Conservation (phyloP, 148 eudicot genomes). For the Gaultheria prostrata region DNA sequence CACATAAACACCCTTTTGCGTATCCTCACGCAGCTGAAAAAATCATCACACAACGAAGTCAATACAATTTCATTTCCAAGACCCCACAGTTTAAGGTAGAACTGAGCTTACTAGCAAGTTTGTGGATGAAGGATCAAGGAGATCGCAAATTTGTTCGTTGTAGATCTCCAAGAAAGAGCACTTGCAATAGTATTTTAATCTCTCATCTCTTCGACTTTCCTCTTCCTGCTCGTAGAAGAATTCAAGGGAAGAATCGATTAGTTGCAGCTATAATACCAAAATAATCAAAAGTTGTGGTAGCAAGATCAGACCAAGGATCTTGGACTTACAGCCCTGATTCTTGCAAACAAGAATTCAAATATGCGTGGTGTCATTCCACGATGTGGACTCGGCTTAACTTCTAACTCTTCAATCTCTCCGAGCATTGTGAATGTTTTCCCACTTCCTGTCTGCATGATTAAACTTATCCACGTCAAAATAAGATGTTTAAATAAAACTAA, state of each 20-base stretch:
- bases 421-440: conserved; percentile 98
- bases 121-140: conserved; percentile 91
- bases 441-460: conserved; percentile 79
- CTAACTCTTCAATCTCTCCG: conserved; percentile 83
- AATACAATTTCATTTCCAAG: not conserved
- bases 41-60: conserved; percentile 6
- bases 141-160: conserved; percentile 94
- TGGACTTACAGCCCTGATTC: conserved; percentile 79
- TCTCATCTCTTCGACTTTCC: conserved; percentile 92
- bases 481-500: not conserved
- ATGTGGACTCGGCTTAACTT: conserved; percentile 70
- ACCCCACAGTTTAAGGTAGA: not conserved
- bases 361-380: conserved; percentile 98
- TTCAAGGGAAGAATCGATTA: conserved; percentile 8
- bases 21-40: conserved; percentile 85
- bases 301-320: conserved; percentile 8
- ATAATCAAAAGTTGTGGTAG: conserved; percentile 12
- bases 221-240: conserved; percentile 61
- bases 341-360: conserved; percentile 94
- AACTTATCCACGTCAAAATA: not conserved
- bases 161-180: conserved; percentile 97
- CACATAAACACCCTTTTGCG: conserved; percentile 85
- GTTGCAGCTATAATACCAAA: not conserved
- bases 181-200: conserved; percentile 76
- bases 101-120: conserved; percentile 69